Conservation (phyloP, 208 protist genomes). For the Acanthamoeba triangularis region DNA sequence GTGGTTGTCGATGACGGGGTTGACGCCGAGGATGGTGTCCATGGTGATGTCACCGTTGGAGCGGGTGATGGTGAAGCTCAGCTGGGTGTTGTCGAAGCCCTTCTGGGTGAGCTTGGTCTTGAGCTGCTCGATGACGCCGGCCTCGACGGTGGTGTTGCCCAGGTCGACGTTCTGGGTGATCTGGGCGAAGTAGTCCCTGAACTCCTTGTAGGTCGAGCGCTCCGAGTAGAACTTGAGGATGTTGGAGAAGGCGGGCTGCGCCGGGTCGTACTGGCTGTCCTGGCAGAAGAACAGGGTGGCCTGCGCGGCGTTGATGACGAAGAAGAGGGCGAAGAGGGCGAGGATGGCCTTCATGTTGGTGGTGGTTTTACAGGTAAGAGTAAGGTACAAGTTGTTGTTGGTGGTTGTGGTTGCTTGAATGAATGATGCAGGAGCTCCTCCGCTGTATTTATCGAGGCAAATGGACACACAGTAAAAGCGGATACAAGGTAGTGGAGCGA, state of each 20-base stretch:
- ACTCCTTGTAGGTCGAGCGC: not conserved
- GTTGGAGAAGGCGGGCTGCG: not conserved
- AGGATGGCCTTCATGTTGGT: not conserved
- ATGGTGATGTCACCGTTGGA: conserved; percentile 45
- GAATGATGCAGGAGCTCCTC: no score
- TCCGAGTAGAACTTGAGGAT: not conserved
- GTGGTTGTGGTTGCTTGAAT: not conserved
- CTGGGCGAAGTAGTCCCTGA: not conserved
- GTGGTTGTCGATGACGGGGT: conserved; percentile 36
- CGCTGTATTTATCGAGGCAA: no score
- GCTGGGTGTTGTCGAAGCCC: not conserved
- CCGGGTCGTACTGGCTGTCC: not conserved
- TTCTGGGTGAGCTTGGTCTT: conserved; percentile 1
- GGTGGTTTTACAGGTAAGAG: not conserved
- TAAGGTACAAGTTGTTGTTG: not conserved
- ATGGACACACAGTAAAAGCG: no score
- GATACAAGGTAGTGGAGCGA: no score
- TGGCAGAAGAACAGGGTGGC: conserved; percentile 9
- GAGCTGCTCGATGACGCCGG: not conserved
- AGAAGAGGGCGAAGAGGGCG: not conserved
- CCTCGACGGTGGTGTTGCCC: conserved; percentile 20
- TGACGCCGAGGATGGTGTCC: conserved; percentile 4
- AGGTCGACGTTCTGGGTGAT: not conserved
- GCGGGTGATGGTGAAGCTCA: conserved; percentile 30
- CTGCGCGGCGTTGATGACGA: not conserved